Base-by-base conservation (phyloP, 176 grass and related monocot species). In the Alopecurus myosuroides region DNA sequence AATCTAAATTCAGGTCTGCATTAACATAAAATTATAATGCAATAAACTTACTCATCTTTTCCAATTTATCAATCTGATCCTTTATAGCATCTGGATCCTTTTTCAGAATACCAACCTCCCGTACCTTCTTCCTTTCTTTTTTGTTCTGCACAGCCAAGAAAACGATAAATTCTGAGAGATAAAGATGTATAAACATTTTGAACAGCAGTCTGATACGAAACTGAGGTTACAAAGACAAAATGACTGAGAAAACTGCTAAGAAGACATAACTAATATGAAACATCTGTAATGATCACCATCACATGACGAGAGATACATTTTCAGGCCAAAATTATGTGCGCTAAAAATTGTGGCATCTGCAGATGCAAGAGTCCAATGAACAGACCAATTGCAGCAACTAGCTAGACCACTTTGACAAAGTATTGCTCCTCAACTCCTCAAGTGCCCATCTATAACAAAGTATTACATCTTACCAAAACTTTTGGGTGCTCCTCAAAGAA, bases 81-180 rank as follows among this genome's bases (percentile, higher is more conserved):
- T 70, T 74, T 83, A 99, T 85, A 79, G 93, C 41, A 25, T 96
- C 94, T 42, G 97, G 97, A 77, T 97, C 94, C 65, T 99, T 99
- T 79, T 99, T 99, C 79, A 99, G 86, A 26, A 99, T 99, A 25
- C 97, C 97, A 92, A 99, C 97, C 64, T 99, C 97, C 35, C 97
- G 75, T 34, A 99, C 94, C 79, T 99, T 99, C 92, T 99, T 99
- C 68, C 97, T 92, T 91, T 99, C 97, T 63, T 96, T 99, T 86
- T 99, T 99, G 51, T 99, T 99, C 97, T 98, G 75, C 11, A 49
- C 29, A 50, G 81, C 63, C 1, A 88, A 37, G 72, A 81, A 37
- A 53, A 22, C 1, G 13, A 68, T 26, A 70, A 84, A 58, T n/a
- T n/a, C 66, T 89, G 53, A 86, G 39, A 58, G 66, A 13, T 81